phyloP scores from a whole-genome alignment of 345 rosid species.

The Corchorus capsularis region DNA sequence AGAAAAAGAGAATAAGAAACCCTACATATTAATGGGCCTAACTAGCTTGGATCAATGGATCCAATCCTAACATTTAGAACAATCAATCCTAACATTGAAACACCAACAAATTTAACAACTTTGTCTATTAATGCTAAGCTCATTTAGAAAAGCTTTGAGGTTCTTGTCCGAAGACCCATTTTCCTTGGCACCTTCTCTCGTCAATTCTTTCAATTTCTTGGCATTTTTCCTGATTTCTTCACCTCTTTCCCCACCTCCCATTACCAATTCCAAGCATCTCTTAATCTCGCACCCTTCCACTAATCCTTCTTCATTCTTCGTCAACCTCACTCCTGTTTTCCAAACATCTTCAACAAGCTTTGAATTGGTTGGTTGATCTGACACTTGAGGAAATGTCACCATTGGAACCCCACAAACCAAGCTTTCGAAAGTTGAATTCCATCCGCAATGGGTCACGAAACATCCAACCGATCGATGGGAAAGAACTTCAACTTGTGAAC shows the following conservation, averaged over 20 bases:
- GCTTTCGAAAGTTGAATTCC: slow-evolving; percentile 12
- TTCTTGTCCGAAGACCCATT: background rate
- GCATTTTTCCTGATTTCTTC: slow-evolving; percentile 32
- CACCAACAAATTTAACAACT: too few relatives aligned
- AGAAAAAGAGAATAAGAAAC: too few relatives aligned
- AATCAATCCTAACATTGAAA: too few relatives aligned
- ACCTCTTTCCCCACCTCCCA: slow-evolving; percentile 34
- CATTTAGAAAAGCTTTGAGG: background rate
- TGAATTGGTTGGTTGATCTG: slow-evolving; percentile 41
- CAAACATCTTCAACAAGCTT: slow-evolving; percentile 59
- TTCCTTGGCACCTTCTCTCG: background rate
- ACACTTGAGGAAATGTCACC: slow-evolving; percentile 13
- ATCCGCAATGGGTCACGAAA: slow-evolving; percentile 43
- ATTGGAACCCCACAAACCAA: background rate
- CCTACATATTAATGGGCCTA: too few relatives aligned
- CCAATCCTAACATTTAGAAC: too few relatives aligned
- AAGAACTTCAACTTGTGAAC: slow-evolving; percentile 65
- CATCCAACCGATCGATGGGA: slow-evolving; percentile 59
- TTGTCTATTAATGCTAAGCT: background rate
- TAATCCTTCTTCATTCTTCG: slow-evolving; percentile 41
- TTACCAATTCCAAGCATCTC: slow-evolving; percentile 56
- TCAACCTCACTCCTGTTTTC: slow-evolving; percentile 23
- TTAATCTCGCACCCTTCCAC: slow-evolving; percentile 55
- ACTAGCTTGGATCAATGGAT: too few relatives aligned
- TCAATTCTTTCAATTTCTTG: background rate